Evolutionary conservation across 495 filamentous ascomycete species (phyloP).

Genomic region (Tuber aestivum): DNA sequence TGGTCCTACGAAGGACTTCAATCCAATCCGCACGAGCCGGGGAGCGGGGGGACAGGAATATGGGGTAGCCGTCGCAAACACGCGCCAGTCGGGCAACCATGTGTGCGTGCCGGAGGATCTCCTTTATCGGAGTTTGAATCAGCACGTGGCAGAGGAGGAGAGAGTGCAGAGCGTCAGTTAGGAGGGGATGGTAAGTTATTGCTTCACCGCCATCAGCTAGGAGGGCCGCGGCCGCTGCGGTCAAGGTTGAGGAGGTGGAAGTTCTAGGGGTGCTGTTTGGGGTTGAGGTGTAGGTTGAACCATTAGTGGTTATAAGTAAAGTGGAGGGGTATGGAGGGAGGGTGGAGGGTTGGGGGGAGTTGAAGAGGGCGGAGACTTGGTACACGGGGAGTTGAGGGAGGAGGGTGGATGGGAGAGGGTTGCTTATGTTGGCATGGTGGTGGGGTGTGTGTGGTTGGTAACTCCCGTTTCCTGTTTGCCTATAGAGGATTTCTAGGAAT

Average conservation of each 20-base stretch:
- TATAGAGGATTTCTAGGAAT: conserved; percentile 38
- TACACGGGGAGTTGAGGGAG: conserved; percentile 45
- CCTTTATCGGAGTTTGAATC: conserved; percentile 65
- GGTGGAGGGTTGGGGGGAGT: conserved; percentile 51
- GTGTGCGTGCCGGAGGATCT: conserved; percentile 67
- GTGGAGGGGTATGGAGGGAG: conserved; percentile 55
- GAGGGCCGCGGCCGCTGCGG: conserved; percentile 29
- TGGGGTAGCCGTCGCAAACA: conserved; percentile 69
- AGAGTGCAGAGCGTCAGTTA: conserved; percentile 68
- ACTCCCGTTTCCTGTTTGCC: conserved; percentile 18
- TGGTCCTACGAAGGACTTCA: conserved; percentile 59
- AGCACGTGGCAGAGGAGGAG: conserved; percentile 66
- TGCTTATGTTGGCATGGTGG: conserved; percentile 25
- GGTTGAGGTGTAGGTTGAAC: conserved; percentile 10
- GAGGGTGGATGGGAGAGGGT: not conserved
- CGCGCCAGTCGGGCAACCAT: conserved; percentile 70
- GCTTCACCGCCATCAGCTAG: conserved; percentile 52
- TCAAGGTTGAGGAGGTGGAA: conserved; percentile 31
- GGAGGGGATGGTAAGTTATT: conserved; percentile 70
- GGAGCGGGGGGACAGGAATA: conserved; percentile 66
- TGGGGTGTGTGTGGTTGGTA: not conserved
- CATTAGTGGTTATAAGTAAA: conserved; percentile 39
- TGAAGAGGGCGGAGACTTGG: conserved; percentile 54
- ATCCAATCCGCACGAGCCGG: conserved; percentile 73
- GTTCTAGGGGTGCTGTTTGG: conserved; percentile 26